phyloP scores from a whole-genome alignment of 1,284 basidiomycete genomes.

The Coniferiporia sulphurascens region DNA sequence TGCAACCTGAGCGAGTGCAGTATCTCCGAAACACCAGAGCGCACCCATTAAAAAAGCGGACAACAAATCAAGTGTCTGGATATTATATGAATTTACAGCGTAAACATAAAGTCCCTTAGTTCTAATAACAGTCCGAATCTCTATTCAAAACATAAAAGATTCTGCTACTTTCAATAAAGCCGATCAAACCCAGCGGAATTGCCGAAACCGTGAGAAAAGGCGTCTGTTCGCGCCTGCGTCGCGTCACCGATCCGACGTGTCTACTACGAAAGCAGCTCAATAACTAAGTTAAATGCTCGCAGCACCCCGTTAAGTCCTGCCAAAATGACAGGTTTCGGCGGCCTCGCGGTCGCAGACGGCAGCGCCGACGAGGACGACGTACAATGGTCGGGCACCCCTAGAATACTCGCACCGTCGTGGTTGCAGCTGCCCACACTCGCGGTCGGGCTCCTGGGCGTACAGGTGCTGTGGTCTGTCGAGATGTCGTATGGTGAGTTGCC shows the following conservation, averaged over 20 bases:
- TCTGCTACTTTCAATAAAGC: too few relatives aligned
- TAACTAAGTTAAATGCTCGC: neutral
- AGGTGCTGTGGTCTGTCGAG: constrained; percentile 87
- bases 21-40: too few relatives aligned
- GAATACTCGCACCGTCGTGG: constrained; percentile 57
- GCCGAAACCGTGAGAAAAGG: too few relatives aligned
- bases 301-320: neutral
- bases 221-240: neutral
- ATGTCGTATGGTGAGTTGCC: constrained; percentile 75
- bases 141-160: too few relatives aligned
- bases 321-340: constrained; percentile 44
- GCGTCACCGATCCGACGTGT: neutral
- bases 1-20: too few relatives aligned
- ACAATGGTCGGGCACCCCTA: constrained; percentile 50
- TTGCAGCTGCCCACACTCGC: constrained; percentile 68
- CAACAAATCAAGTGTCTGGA: too few relatives aligned
- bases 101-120: too few relatives aligned
- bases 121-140: too few relatives aligned
- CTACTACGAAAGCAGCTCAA: neutral
- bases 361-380: constrained; percentile 29
- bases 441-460: constrained; percentile 74
- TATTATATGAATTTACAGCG: too few relatives aligned
- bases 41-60: too few relatives aligned
- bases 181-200: too few relatives aligned
- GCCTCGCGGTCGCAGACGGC: constrained; percentile 34